Conservation (phyloP, 805 yeast genomes). For the Barnettozyma populi region DNA sequence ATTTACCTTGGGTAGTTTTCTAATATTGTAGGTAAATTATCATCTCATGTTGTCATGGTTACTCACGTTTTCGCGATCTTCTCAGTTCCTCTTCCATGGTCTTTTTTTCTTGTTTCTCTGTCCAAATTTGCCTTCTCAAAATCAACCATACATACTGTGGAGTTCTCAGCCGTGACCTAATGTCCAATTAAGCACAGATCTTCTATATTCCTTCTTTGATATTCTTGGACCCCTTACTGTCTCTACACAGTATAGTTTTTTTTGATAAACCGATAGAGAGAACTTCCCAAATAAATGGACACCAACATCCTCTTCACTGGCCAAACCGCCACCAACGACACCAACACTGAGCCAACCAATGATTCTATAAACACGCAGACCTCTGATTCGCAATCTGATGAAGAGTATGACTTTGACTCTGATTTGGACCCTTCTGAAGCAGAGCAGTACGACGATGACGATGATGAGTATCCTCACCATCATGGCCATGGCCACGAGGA, state of each 20-base stretch:
- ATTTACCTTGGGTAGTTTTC: too few species aligned
- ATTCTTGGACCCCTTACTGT: background rate
- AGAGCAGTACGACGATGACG: conserved; percentile 2
- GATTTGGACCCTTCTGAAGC: conserved; percentile 11
- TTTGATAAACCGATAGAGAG: background rate
- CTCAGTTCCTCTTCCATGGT: background rate
- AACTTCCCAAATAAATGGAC: conserved; percentile 13
- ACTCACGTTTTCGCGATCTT: background rate
- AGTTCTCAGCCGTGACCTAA: background rate
- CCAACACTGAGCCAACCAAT: background rate
- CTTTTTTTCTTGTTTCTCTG: background rate
- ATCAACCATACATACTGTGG: background rate
- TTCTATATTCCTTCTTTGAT: background rate
- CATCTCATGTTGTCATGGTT: background rate
- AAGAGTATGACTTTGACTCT: conserved; percentile 7
- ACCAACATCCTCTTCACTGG: conserved; percentile 19
- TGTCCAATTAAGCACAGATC: background rate
- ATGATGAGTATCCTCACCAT: conserved; percentile 6
- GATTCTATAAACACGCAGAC: background rate
- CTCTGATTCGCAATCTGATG: background rate
- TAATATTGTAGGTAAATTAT: too few species aligned
- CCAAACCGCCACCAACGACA: background rate
- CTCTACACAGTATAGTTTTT: background rate
- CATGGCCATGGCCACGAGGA: conserved; percentile 4
- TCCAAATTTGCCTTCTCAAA: background rate